Percentiles rank a stretch among this genome's conserved stretches.
Evolutionary conservation across 331 rosid genomes (phyloP).

Genomic region (Acacia concinna): DNA sequence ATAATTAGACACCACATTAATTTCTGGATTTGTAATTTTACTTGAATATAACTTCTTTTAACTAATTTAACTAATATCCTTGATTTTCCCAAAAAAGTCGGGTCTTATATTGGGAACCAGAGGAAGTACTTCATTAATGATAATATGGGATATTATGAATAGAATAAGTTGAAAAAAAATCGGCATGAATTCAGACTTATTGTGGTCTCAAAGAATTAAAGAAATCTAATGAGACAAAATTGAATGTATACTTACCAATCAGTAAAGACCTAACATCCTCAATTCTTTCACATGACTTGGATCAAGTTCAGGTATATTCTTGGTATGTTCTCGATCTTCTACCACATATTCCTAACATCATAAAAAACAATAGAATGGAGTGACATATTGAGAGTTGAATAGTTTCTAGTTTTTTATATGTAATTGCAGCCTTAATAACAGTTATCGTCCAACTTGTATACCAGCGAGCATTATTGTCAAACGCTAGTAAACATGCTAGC

Average conservation of each 20-base stretch:
- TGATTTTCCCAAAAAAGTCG: no score
- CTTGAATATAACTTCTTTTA: no score
- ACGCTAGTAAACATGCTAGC: not conserved
- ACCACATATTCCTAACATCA: slow-evolving; percentile 63
- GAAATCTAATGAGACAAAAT: not conserved
- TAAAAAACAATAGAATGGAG: not conserved
- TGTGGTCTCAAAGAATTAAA: not conserved
- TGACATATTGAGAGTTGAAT: not conserved
- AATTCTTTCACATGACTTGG: slow-evolving; percentile 22
- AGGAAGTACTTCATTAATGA: no score
- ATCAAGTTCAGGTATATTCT: slow-evolving; percentile 26
- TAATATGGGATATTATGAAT: not conserved
- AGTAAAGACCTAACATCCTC: slow-evolving; percentile 49
- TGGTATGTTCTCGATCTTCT: slow-evolving; percentile 62
- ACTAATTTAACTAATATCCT: no score
- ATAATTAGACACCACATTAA: no score
- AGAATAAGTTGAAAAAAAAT: not conserved
- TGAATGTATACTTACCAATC: slow-evolving; percentile 21
- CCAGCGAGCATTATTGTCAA: not conserved
- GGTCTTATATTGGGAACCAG: no score
- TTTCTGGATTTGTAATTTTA: no score
- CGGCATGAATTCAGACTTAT: not conserved
- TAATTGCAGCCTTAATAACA: not conserved
- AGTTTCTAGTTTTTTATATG: not conserved
- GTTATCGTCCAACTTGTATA: not conserved